Conservation (phyloP, 495 filamentous ascomycete species). For the Darksidea phi region DNA sequence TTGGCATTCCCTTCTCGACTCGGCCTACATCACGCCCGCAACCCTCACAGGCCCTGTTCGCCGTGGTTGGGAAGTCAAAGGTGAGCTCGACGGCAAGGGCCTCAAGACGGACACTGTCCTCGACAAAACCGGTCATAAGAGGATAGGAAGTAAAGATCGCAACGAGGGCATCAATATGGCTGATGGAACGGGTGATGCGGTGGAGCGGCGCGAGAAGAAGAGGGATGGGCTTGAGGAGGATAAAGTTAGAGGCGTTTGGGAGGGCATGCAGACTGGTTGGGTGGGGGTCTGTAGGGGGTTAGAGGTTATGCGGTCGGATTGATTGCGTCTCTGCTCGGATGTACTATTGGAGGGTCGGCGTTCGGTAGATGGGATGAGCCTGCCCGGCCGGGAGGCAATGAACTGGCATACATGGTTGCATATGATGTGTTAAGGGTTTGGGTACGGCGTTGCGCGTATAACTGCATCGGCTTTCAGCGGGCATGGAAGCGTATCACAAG, state of each 20-base stretch:
- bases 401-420: too few species aligned
- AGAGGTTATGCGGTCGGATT: slow-evolving; percentile 22
- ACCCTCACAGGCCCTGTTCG: slow-evolving; percentile 47
- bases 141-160: not conserved
- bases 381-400: too few species aligned
- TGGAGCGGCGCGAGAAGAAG: slow-evolving; percentile 24
- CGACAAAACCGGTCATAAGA: not conserved
- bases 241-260: slow-evolving; percentile 17
- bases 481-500: too few species aligned
- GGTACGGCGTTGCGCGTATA: too few species aligned
- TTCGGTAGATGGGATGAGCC: not conserved
- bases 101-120: slow-evolving; percentile 17
- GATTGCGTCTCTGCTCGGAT: too few species aligned
- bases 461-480: too few species aligned
- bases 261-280: slow-evolving; percentile 18
- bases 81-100: slow-evolving; percentile 47
- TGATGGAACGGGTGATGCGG: slow-evolving; percentile 20
- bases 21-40: slow-evolving; percentile 57
- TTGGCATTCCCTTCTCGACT: slow-evolving; percentile 64
- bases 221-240: slow-evolving; percentile 24
- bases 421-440: too few species aligned
- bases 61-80: slow-evolving; percentile 53
- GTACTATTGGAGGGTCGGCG: not conserved
- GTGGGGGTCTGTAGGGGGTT: slow-evolving; percentile 21
- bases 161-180: not conserved